Conservation (phyloP, 2,329 filamentous ascomycete species). For the Fusarium redolens region DNA sequence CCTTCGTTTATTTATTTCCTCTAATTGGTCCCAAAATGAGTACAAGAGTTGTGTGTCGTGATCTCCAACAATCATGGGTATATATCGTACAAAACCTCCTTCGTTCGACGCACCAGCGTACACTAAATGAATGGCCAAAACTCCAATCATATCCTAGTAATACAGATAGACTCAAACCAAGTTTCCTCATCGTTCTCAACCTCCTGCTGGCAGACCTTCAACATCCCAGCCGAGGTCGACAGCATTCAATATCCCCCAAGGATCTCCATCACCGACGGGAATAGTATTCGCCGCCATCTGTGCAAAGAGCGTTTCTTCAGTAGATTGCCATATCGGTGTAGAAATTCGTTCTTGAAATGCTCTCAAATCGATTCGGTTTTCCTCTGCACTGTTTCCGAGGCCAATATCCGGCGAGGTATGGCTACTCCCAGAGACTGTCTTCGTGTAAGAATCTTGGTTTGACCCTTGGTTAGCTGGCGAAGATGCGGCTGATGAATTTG, state of each 20-base stretch:
- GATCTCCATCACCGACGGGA: slow-evolving; percentile 38
- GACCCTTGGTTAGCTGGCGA: slow-evolving; percentile 44
- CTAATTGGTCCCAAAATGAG: not conserved
- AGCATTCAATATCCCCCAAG: slow-evolving; percentile 48
- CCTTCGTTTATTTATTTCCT: not conserved
- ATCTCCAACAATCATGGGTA: slow-evolving; percentile 15
- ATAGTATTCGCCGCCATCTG: slow-evolving; percentile 42
- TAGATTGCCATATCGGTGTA: slow-evolving; percentile 47
- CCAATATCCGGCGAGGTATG: slow-evolving; percentile 48
- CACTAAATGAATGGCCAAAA: not conserved
- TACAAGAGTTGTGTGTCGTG: slow-evolving; percentile 33
- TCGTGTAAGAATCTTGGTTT: slow-evolving; percentile 36
- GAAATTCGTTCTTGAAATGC: slow-evolving; percentile 48
- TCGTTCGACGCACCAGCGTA: not conserved
- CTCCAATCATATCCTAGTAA: slow-evolving; percentile 1
- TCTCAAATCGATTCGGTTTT: slow-evolving; percentile 51
- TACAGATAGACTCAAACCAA: not conserved
- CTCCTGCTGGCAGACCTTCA: slow-evolving; percentile 11
- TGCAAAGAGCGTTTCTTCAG: slow-evolving; percentile 47
- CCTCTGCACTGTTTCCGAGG: slow-evolving; percentile 52
- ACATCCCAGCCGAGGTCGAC: slow-evolving; percentile 42
- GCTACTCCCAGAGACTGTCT: slow-evolving; percentile 44
- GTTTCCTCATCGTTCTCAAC: not conserved
- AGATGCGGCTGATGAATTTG: slow-evolving; percentile 48
- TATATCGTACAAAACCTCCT: slow-evolving; percentile 34